Base-by-base conservation (phyloP, 2,329 filamentous ascomycete genomes). In the Talaromyces amestolkiae region DNA sequence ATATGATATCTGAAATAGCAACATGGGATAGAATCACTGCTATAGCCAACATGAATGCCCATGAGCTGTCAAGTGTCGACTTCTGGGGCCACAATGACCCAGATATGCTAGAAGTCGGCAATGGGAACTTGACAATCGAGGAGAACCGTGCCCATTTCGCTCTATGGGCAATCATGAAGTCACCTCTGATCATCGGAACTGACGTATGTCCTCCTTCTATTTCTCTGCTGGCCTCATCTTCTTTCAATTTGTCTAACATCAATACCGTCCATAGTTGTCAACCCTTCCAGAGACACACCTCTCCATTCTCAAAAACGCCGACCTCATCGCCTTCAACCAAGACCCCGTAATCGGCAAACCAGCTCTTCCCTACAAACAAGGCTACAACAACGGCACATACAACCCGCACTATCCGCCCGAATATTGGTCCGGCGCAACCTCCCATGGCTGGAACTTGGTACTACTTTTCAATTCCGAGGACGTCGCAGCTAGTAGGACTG, bases 51-150 rank as follows among this genome's bases (percentile, higher is more conserved):
- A 76, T 82, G 37, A 83, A 82, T n/a, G 78, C 77, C 33, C 83
- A 85, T 70, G 70, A 77, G 59, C 72, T 80, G 66, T 76, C 83
- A 63, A 72, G 75, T 4, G 78, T 77, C 33, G 73, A 80, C 37
- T 85, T 85, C 68, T 84, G 81, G 74, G 80, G 82, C 11, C 80
- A 82, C 68, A 81, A 80, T 4, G 84, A 86, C 67, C 76, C 78
- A 11, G 83, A 85, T 62, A 84, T 84, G 78, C 77, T 74, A 6
- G 82, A 84, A 69, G 76, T 85, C 7, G 83, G 83, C 24, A 85
- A 85, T 69, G 80, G 78, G 0, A 73, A 81, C 24, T 72, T 85
- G 53, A 83, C 80, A 0, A 43, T 74, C 0, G 77, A 76, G 1
- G 82, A 86, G 74, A 79, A 79, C 37, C 75, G 82, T 19, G 79